phyloP scores from a whole-genome alignment of 2,329 filamentous ascomycete genomes.

The Ceratocystis cacaofunesta region DNA sequence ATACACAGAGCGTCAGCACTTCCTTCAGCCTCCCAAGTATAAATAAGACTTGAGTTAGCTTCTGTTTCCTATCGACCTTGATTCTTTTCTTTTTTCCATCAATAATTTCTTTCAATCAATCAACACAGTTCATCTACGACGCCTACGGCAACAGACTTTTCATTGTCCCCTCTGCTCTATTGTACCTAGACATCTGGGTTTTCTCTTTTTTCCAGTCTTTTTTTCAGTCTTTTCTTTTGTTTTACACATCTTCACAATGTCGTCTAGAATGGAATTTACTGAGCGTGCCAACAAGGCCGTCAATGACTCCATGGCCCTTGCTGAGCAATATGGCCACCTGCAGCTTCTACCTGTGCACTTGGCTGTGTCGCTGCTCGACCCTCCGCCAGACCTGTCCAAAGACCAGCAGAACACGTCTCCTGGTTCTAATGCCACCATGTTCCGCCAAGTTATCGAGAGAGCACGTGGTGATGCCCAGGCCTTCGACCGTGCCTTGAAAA shows the following conservation, averaged over 20 bases:
- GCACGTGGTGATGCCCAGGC: conserved; percentile 85
- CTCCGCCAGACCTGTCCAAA: conserved; percentile 59
- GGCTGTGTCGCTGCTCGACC: conserved; percentile 66
- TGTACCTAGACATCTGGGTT: neutral
- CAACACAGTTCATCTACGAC: neutral
- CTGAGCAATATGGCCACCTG: conserved; percentile 78
- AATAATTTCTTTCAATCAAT: neutral
- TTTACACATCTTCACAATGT: conserved; percentile 38
- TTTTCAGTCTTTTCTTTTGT: neutral
- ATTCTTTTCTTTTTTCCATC: conserved; percentile 5
- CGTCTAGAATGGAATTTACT: conserved; percentile 76
- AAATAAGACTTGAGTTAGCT: neutral
- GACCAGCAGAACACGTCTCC: conserved; percentile 67
- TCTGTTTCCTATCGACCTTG: neutral
- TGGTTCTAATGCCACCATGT: conserved; percentile 54
- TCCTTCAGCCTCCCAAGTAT: neutral
- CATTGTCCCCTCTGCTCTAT: neutral
- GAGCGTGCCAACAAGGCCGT: conserved; percentile 83
- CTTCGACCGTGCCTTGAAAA: conserved; percentile 82
- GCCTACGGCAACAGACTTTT: too few relatives aligned
- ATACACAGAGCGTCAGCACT: neutral
- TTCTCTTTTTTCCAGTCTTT: neutral
- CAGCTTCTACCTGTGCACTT: conserved; percentile 85
- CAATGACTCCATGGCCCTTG: conserved; percentile 73
- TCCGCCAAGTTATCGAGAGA: conserved; percentile 85